Evolutionary conservation across 495 filamentous ascomycete species (phyloP), one percentile per base, ranked within the genome.

Genomic region (Arthonia radiata): DNA sequence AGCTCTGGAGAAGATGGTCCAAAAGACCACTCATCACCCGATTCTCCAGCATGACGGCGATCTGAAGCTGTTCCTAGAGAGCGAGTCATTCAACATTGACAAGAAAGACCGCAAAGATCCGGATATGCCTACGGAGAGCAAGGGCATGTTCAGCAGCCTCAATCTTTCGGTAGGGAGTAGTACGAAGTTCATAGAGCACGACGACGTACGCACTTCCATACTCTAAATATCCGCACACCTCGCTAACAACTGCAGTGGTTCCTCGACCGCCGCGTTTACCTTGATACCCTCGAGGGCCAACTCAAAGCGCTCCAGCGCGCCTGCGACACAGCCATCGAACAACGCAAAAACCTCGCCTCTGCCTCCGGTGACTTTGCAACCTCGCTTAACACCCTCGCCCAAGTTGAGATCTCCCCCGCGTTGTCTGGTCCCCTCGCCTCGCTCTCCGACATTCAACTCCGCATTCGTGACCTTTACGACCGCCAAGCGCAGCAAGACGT

Each of bases 401-500:
- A 71, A 2, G 82, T 93, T 25, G 82, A 93, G 42, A 61, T 94
- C 14, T 78, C 80, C 14, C 67, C 79, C 0, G 68, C 73, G n/a
- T 61, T 97, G 3, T 89, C 89, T 4, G 70, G 64, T 0, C 82
- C 89, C 2, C 57, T 94, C 5, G 82, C 89, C 41, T 73, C 74
- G 6, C 61, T 97, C 5, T 91, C 81, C 4, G 80, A 91, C 36
- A 61, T 94, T 1, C 86, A 94, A 48, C 52, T 89, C 28, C 79
- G 83, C 21, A 90, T 97, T 37, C 70, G 75, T 26, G 86, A 94
- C 35, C 63, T 97, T 4, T 93, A 94, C 43, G 77, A 92, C 31
- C 77, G 86, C 13, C 86, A 97, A 50, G 86, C 86, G 4, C 81
- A 90, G 51, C 86, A 97, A 48, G 86, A 97, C 45, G 71, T 94